Percentiles rank a stretch among this genome's conserved stretches.
These are phyloP conservation scores for Rhytidhysteron rufulum DNA, from an alignment of 2,329 filamentous ascomycete genomes.

Conservation along the genomic window DNA sequence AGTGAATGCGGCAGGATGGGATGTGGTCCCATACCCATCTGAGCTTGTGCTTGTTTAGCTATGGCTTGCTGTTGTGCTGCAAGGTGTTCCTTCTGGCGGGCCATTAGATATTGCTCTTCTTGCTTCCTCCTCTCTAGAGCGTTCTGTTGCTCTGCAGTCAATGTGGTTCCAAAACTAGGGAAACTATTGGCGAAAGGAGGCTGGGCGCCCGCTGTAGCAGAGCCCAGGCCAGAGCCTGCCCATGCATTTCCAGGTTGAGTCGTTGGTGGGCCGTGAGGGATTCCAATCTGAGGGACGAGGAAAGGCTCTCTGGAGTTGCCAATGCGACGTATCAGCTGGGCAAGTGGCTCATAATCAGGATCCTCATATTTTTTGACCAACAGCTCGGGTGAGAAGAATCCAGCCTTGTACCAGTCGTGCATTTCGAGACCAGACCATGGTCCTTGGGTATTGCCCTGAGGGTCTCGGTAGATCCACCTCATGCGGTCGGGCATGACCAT, in stretches of 20 bases:
- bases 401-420: slow-evolving; percentile 99
- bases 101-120: slow-evolving; percentile 96
- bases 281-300: slow-evolving; percentile 93
- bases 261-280: slow-evolving; percentile 76
- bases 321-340: slow-evolving; percentile 90
- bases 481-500: slow-evolving; percentile 99
- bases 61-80: slow-evolving; percentile 78
- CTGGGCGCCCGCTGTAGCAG: slow-evolving; percentile 45
- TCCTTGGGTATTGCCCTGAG: slow-evolving; percentile 85
- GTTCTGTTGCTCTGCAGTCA: slow-evolving; percentile 97
- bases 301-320: slow-evolving; percentile 97
- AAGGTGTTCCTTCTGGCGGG: slow-evolving; percentile 89
- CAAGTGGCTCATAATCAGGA: slow-evolving; percentile 87
- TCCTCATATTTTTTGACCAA: slow-evolving; percentile 95
- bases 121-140: slow-evolving; percentile 94
- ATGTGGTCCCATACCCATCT: slow-evolving; percentile 49
- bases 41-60: slow-evolving; percentile 68
- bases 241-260: slow-evolving; percentile 44
- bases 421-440: slow-evolving; percentile 96
- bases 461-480: slow-evolving; percentile 97
- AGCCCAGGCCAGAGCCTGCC: slow-evolving; percentile 33
- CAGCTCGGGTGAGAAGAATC: slow-evolving; percentile 92
- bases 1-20: slow-evolving; percentile 59
- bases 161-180: slow-evolving; percentile 90
- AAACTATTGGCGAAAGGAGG: slow-evolving; percentile 92